Percentiles rank a stretch among this genome's conserved stretches.
Evolutionary conservation across 2,329 filamentous ascomycete species (phyloP).

Genomic region (Alternaria conjuncta): DNA sequence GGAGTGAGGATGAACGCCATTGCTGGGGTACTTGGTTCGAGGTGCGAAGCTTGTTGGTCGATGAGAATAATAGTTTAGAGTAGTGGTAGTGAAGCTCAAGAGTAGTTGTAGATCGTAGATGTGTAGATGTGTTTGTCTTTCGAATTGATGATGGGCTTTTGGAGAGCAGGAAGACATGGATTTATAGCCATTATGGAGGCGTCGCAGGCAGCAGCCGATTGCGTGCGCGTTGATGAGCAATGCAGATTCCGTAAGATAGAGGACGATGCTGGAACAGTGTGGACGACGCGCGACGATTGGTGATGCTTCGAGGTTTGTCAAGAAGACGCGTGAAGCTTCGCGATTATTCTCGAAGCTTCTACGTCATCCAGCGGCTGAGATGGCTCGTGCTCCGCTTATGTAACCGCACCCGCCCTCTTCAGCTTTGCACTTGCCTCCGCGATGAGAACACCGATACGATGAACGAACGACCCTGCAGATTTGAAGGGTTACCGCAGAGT

Average conservation of each 20-base stretch:
- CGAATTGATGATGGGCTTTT: conserved; percentile 33
- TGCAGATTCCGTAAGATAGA: conserved; percentile 31
- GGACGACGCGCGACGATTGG: conserved; percentile 29
- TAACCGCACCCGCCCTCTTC: conserved; percentile 23
- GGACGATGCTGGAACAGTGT: conserved; percentile 36
- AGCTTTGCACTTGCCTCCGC: too few species aligned
- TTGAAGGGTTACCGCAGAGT: too few species aligned
- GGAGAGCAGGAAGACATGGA: conserved; percentile 14
- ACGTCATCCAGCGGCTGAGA: not conserved
- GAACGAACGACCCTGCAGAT: not conserved
- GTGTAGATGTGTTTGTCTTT: conserved; percentile 27
- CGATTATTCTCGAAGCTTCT: conserved; percentile 34
- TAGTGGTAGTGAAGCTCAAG: conserved; percentile 22
- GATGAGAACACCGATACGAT: not conserved
- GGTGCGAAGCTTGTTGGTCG: not conserved
- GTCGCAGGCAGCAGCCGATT: conserved; percentile 33
- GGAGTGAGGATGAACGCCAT: conserved; percentile 47
- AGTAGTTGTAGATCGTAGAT: conserved; percentile 29
- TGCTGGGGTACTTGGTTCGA: conserved; percentile 12
- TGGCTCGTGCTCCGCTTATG: conserved; percentile 16
- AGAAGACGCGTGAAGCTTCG: conserved; percentile 31
- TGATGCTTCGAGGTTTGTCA: conserved; percentile 33
- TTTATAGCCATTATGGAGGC: conserved; percentile 43
- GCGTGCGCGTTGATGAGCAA: conserved; percentile 36
- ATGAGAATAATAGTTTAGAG: conserved; percentile 12